Evolutionary conservation across 2,329 filamentous ascomycete genomes (phyloP).

Genomic region (Annulohypoxylon truncatum): DNA sequence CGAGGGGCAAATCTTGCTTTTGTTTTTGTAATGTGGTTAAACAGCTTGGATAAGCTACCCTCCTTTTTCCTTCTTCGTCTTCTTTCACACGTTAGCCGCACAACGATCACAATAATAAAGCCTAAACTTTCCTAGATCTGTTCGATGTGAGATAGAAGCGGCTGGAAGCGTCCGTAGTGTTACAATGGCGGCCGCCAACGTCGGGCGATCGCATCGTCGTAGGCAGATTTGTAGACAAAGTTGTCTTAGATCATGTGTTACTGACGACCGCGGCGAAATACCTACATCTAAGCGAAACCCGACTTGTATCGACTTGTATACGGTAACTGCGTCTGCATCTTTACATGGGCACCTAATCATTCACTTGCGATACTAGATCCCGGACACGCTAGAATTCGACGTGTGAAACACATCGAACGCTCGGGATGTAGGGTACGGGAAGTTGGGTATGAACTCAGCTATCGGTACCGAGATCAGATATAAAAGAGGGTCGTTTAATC

Average conservation of each 20-base stretch:
- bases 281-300: conserved; percentile 25
- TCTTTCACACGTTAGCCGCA: neutral
- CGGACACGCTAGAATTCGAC: neutral
- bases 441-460: conserved; percentile 2
- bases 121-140: conserved; percentile 29
- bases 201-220: conserved; percentile 38
- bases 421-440: neutral
- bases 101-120: conserved; percentile 8
- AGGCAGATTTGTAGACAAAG: conserved; percentile 25
- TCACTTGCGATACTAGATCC: conserved; percentile 1
- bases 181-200: conserved; percentile 31
- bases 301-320: conserved; percentile 16
- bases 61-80: neutral
- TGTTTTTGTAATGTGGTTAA: neutral
- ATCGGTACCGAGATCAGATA: conserved; percentile 2
- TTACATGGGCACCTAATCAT: neutral
- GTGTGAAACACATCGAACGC: neutral
- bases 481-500: conserved; percentile 11
- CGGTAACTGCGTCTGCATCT: neutral
- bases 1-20: neutral
- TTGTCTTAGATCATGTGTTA: conserved; percentile 38
- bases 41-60: neutral
- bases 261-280: conserved; percentile 3
- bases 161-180: conserved; percentile 30
- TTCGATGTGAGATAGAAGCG: conserved; percentile 27